phyloP scores from a whole-genome alignment of 139 green algal genomes.

The Chlorella vulgaris region DNA sequence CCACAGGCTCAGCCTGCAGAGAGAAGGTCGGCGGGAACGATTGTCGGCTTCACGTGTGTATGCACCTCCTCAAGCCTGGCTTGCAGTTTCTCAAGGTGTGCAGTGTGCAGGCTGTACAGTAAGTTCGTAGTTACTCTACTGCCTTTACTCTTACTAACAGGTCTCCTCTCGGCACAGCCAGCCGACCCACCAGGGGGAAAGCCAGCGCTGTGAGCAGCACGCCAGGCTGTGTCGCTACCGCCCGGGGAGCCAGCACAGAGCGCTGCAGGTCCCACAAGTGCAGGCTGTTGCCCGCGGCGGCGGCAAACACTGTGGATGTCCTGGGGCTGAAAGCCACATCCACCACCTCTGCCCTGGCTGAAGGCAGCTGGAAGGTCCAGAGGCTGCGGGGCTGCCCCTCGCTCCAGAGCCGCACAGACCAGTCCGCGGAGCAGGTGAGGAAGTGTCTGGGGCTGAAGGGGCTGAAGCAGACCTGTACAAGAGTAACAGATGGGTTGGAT shows the following conservation, averaged over 20 bases:
- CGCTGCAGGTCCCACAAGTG: constrained; percentile 82
- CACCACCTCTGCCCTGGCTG: constrained; percentile 59
- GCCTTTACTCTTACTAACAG: no score
- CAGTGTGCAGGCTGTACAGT: no score
- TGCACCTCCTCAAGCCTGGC: no score
- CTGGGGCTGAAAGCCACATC: constrained; percentile 84
- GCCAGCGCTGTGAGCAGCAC: constrained; percentile 57
- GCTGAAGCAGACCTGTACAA: constrained; percentile 68
- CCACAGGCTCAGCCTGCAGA: constrained; percentile 51
- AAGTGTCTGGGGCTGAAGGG: constrained; percentile 80
- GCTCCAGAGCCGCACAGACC: constrained; percentile 82
- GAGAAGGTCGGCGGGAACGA: not conserved
- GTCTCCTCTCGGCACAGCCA: not conserved
- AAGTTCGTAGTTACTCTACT: no score
- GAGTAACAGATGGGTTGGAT: no score
- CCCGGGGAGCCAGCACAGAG: constrained; percentile 72
- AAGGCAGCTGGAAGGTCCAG: constrained; percentile 69
- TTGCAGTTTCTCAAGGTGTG: no score
- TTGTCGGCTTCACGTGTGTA: no score
- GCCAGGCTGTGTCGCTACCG: constrained; percentile 14
- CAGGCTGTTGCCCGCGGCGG: constrained; percentile 68
- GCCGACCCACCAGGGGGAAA: constrained; percentile 48
- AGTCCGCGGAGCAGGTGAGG: constrained; percentile 75
- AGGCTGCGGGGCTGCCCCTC: constrained; percentile 57
- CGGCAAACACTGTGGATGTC: constrained; percentile 82